Evolutionary conservation across 495 filamentous ascomycete genomes (phyloP), one percentile per base, ranked within the genome.

Genomic region (Hypoxylon perforatum): DNA sequence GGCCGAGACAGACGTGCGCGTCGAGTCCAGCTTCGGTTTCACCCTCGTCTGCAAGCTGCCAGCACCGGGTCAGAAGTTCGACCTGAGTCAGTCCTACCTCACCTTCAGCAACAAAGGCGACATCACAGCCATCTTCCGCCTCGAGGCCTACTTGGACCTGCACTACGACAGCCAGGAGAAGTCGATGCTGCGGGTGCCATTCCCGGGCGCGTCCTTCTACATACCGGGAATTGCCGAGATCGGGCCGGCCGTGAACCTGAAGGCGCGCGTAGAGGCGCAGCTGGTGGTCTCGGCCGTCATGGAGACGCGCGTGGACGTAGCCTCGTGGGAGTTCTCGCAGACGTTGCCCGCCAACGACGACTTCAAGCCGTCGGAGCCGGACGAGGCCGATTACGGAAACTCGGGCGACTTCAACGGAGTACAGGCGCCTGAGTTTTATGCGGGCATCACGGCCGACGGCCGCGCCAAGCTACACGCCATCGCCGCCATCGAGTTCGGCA

Each of bases 151-250:
- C 15, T 57, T 47, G 1, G 30, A 28, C 1, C 17, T 57, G 1
- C 53, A 46, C 3, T 71, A 59, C 14, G 61, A 57, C 19, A 58
- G 49, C 18, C 57, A 64, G 41, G 38, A 66, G 8, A 12, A 66
- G 10, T 30, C 39, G n/a, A n/a, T 72, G 2, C 0, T 2, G 0
- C 14, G 9, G 1, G 23, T 47, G 11, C 49, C 63, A 56, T 48
- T 49, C 12, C 48, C 39, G 2, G 72, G 74, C 17, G 76, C 75
- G 0, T 65, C 62, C 5, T 75, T 80, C 57, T 21, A 36, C 5
- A 71, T 80, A 7, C 78, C 77, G 0, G 75, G 75, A 0, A 69
- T 80, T 22, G 63, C 71, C 0, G 77, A 73, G 1, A 60, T 80
- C n/a, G 77, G 77, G 4, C 77, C 78, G 4, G 55, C 74, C 10